Percentiles rank a stretch among this genome's conserved stretches.
Evolutionary conservation across 148 eudicot species (phyloP).

Genomic region (Rhododendron kiyosumense): DNA sequence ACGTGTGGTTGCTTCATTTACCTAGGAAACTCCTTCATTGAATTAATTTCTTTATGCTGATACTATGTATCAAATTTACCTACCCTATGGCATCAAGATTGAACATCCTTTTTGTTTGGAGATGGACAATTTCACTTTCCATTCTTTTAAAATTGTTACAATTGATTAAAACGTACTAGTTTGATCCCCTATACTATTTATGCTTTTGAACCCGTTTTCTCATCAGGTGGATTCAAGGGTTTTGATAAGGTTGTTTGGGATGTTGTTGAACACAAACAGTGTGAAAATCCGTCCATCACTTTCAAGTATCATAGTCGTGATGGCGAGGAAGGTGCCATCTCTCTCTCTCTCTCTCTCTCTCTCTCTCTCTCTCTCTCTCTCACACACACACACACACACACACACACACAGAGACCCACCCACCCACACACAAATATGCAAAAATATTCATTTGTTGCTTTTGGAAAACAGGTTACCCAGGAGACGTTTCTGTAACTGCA

Average conservation of each 20-base stretch:
- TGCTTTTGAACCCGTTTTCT: background rate
- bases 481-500: constrained; percentile 72
- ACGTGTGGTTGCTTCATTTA: background rate
- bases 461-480: constrained; percentile 68
- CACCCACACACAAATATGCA: no score
- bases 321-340: constrained; percentile 83
- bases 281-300: constrained; percentile 74
- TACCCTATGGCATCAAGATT: background rate
- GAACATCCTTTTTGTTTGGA: background rate
- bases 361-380: background rate
- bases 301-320: constrained; percentile 78
- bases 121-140: background rate
- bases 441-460: background rate
- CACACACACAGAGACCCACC: background rate
- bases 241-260: constrained; percentile 93
- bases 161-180: background rate
- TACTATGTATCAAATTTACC: background rate
- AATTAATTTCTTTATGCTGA: background rate
- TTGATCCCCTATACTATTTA: background rate
- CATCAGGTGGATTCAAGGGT: constrained; percentile 78
- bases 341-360: constrained; percentile 14
- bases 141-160: no score
- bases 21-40: background rate
- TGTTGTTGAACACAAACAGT: constrained; percentile 65
- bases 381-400: background rate